phyloP scores from a whole-genome alignment of 2,329 filamentous ascomycete genomes.

The Dryadomyces quercivorus region DNA sequence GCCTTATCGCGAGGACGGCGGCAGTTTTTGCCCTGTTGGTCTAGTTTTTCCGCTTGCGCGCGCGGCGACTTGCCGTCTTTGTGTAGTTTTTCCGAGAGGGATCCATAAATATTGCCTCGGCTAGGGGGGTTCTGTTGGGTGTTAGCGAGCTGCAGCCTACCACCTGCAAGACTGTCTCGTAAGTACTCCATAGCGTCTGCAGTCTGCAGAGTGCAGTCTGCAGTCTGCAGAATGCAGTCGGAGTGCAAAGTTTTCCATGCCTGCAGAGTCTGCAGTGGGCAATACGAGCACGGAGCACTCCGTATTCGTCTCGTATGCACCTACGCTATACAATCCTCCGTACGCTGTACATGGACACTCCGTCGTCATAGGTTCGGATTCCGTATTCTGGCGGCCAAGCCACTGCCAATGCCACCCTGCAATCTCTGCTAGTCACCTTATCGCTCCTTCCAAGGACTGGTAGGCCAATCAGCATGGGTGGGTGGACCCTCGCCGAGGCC shows the following conservation, averaged over 20 bases:
- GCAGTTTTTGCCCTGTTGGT: not conserved
- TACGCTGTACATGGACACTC: not conserved
- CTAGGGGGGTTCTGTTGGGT: too few species aligned
- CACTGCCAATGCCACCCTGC: not conserved
- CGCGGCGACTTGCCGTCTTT: not conserved
- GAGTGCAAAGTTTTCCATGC: too few species aligned
- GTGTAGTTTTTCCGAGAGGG: not conserved
- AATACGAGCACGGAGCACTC: not conserved
- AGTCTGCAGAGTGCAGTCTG: too few species aligned
- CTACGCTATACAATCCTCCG: not conserved
- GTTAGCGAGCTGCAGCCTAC: too few species aligned
- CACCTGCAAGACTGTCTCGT: too few species aligned
- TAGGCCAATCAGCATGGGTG: not conserved
- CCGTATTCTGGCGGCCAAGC: not conserved
- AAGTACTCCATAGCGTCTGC: too few species aligned
- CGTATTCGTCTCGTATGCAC: too few species aligned
- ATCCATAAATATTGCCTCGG: too few species aligned
- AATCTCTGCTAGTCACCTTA: conserved; percentile 1
- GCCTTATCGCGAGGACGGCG: not conserved
- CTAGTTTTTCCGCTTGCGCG: not conserved
- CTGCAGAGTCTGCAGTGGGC: too few species aligned
- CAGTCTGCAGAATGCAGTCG: too few species aligned
- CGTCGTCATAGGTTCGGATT: not conserved
- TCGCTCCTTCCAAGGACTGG: too few species aligned
- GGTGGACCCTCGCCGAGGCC: not conserved